These are phyloP conservation scores for Flaveria bidentis DNA, from an alignment of 129 eudicot genomes.

Conservation along the genomic window DNA sequence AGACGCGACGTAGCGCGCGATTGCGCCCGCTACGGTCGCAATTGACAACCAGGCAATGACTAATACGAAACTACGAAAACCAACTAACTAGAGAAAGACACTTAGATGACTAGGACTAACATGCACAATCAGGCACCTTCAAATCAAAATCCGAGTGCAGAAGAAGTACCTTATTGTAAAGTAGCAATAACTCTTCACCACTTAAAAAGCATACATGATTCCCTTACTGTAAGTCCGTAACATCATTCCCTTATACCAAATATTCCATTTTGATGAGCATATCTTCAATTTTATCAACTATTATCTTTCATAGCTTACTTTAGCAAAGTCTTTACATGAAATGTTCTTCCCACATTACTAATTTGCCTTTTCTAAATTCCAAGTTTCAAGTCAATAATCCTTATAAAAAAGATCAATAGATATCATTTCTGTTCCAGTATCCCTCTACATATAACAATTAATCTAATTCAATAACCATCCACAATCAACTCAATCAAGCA, in stretches of 20 bases:
- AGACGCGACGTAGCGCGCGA: too few relatives aligned
- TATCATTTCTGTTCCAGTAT: neutral
- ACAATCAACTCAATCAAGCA: neutral
- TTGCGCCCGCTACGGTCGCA: too few relatives aligned
- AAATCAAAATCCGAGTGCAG: neutral
- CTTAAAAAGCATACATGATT: neutral
- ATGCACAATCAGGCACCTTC: neutral
- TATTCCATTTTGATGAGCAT: slow-evolving; percentile 4
- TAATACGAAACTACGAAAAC: neutral
- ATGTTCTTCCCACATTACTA: neutral
- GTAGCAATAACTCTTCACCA: neutral
- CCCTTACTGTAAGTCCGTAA: neutral
- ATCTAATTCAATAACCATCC: neutral
- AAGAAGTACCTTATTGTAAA: too few relatives aligned
- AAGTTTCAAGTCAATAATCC: neutral
- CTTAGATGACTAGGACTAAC: neutral
- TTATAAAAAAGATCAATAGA: neutral
- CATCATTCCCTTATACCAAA: slow-evolving; percentile 4
- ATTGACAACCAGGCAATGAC: too few relatives aligned
- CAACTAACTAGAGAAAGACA: neutral
- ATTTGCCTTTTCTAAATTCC: neutral
- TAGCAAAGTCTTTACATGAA: too few relatives aligned
- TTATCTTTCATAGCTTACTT: neutral
- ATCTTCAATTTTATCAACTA: slow-evolving; percentile 9
- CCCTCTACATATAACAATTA: neutral